Conservation (phyloP, 305 asterid genomes). For the Fraxinus albicans region DNA sequence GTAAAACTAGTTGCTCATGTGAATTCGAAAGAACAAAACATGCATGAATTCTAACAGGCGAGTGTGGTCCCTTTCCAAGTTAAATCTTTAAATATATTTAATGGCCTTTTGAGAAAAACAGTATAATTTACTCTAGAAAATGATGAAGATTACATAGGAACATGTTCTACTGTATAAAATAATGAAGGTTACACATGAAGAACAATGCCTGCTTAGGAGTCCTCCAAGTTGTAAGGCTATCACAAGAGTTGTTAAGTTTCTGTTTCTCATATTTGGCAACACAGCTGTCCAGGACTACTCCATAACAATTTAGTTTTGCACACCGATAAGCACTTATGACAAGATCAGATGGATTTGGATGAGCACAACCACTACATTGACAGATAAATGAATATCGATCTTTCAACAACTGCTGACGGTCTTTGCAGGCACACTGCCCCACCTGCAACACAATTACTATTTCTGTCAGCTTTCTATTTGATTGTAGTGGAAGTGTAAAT, state of each 20-base stretch:
- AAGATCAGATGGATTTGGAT: constrained; percentile 72
- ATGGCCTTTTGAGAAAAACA: background rate
- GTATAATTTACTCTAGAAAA: background rate
- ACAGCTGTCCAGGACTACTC: constrained; percentile 62
- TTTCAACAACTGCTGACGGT: constrained; percentile 61
- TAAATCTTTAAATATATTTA: constrained; percentile 2
- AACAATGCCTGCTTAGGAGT: constrained; percentile 51
- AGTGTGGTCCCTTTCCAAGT: constrained; percentile 4
- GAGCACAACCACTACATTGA: constrained; percentile 74
- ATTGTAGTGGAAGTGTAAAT: background rate
- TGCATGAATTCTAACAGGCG: background rate
- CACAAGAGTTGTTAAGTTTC: constrained; percentile 39
- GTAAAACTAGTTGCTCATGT: constrained; percentile 3
- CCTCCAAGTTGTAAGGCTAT: constrained; percentile 22
- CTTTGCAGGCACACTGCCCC: constrained; percentile 66
- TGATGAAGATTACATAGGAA: background rate
- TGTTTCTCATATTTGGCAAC: constrained; percentile 54
- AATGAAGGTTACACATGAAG: constrained; percentile 5
- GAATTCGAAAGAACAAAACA: background rate
- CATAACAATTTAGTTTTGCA: constrained; percentile 55
- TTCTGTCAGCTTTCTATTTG: background rate
- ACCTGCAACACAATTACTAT: constrained; percentile 43
- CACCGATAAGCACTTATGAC: constrained; percentile 68
- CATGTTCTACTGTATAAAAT: constrained; percentile 10
- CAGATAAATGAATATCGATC: constrained; percentile 76